Conservation (phyloP, 805 yeast species). For the Wickerhamiella musiphila region DNA sequence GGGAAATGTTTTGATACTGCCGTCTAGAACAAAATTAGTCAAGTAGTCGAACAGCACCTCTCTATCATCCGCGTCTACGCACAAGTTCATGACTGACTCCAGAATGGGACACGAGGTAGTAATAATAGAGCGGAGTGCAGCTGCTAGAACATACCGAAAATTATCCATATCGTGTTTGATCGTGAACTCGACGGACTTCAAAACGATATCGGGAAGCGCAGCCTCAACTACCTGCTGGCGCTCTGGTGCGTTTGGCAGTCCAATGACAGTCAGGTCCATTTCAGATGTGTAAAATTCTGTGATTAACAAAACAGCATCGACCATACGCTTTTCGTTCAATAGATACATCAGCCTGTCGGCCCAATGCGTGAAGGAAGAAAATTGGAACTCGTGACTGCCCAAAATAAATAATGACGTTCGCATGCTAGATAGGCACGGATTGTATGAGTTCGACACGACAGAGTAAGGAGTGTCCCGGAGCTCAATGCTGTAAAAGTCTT, state of each 20-base stretch:
- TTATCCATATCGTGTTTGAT: conserved; percentile 22
- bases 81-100: conserved; percentile 31
- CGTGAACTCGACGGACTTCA: conserved; percentile 32
- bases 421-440: conserved; percentile 23
- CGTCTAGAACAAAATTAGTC: conserved; percentile 33
- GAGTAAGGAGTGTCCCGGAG: conserved; percentile 6
- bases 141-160: conserved; percentile 21
- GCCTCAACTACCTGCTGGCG: conserved; percentile 35
- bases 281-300: conserved; percentile 33
- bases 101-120: conserved; percentile 20
- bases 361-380: conserved; percentile 54
- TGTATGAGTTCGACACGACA: conserved; percentile 21
- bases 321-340: conserved; percentile 32
- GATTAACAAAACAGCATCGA: conserved; percentile 40
- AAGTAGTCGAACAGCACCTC: conserved; percentile 34
- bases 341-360: conserved; percentile 39
- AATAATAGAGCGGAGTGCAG: conserved; percentile 25
- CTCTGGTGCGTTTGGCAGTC: conserved; percentile 33
- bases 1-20: conserved; percentile 33
- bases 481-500: conserved; percentile 18
- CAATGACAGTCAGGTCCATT: conserved; percentile 33
- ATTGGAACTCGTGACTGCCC: conserved; percentile 34
- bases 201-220: conserved; percentile 39
- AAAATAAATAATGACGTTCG: conserved; percentile 34
- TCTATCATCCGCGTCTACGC: conserved; percentile 21